Conservation (phyloP, 2,329 filamentous ascomycete species). For the Fusarium pseudograminearum region DNA sequence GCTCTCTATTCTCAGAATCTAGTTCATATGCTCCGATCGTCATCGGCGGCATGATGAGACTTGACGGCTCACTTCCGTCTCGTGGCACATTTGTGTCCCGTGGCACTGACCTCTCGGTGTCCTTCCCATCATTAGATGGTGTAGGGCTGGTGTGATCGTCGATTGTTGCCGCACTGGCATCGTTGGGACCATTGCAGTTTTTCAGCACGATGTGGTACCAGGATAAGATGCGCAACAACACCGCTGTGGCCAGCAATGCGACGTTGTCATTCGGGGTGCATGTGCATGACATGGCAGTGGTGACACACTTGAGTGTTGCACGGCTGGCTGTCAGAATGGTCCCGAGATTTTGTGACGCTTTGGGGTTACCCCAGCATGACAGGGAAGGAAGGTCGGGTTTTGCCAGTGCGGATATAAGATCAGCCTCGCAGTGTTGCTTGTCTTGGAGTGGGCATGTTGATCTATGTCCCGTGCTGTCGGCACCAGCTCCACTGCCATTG, state of each 20-base stretch:
- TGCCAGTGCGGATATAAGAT: constrained; percentile 4
- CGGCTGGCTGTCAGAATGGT: constrained; percentile 9
- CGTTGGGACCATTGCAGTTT: background rate
- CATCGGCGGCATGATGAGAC: constrained; percentile 8
- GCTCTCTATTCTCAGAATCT: constrained; percentile 10
- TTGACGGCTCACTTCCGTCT: background rate
- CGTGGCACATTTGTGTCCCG: background rate
- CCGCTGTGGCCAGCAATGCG: constrained; percentile 1
- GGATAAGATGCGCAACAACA: constrained; percentile 6
- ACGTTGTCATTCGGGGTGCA: constrained; percentile 2
- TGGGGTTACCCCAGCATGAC: constrained; percentile 5
- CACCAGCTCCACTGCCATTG: background rate
- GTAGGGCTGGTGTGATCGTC: background rate
- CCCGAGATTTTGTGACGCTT: constrained; percentile 3
- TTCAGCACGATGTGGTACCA: constrained; percentile 11
- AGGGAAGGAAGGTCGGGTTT: constrained; percentile 3
- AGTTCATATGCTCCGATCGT: constrained; percentile 13
- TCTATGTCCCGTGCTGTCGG: background rate
- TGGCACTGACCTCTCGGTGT: background rate
- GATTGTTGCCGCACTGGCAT: background rate
- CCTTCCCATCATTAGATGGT: background rate
- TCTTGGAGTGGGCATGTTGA: background rate
- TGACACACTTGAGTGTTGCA: background rate
- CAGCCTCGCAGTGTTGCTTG: constrained; percentile 1
- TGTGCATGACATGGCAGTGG: constrained; percentile 7